Evolutionary conservation across 768 basidiomycete species (phyloP), one percentile per base, ranked within the genome.

Genomic region (Pisolithus tinctorius): DNA sequence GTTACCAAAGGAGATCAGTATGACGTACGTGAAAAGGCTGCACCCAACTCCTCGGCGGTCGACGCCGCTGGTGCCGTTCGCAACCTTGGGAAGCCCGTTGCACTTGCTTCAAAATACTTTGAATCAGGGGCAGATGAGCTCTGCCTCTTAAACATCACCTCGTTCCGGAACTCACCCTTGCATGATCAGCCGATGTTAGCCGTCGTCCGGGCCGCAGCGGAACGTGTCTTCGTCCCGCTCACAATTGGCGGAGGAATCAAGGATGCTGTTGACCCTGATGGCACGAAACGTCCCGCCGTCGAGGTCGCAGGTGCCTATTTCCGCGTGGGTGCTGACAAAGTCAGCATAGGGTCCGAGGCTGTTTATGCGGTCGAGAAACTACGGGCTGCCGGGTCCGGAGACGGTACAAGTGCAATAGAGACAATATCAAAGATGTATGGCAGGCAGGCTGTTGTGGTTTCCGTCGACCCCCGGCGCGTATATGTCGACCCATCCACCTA

Each of bases 1-100:
- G 96, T 99, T 1, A 99, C 96, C 40, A 99, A 99, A 72, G 96
- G 96, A 51, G 96, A 99, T 68, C 96, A 96, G 67, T 99, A 99
- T 71, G 93, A 97, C 65, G 94, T 97, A 16, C 89, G 94, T 49
- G 94, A 97, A 69, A 92, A 86, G 61, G 65, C 52, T 43, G 50
- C 50, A 49, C 61, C 31, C 49, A 55, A 16, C 53, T 62, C 17
- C 14, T 58, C 1, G 9, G 62, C 69, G 16, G 69, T 77, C 53
- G 70, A 71, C 25, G 69, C 79, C 1, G 84, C 81, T 6, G 88
- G 89, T 26, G 80, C 81, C 0, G 96, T 99, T 11, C 87, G 95
- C 59, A 98, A 99, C 69, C 85, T 99, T 45, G 96, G 96, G 47
- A 98, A 96, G 71, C 96, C 96, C 17, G 91, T 99, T 60, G 82